Evolutionary conservation across 495 filamentous ascomycete genomes (phyloP).

Genomic region (Xylaria palmicola): DNA sequence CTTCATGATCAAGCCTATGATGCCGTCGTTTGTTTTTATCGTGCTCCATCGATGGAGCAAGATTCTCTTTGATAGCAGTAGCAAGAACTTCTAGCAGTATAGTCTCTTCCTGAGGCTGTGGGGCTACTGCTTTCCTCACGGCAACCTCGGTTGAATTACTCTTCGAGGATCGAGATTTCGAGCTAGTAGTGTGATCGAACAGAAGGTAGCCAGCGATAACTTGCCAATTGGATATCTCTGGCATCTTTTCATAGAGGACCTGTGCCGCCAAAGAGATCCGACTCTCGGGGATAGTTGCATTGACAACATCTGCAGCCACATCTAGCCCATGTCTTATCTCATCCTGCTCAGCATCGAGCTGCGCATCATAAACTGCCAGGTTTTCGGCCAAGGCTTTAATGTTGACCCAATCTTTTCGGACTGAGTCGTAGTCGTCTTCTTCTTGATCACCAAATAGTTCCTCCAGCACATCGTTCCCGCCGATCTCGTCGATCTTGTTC

Average conservation of each 20-base stretch:
- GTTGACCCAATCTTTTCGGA: conserved; percentile 80
- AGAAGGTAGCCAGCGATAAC: conserved; percentile 84
- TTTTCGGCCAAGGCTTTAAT: conserved; percentile 87
- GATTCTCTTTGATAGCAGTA: conserved; percentile 66
- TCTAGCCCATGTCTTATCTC: conserved; percentile 42
- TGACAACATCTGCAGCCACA: conserved; percentile 47
- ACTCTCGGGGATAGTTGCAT: conserved; percentile 64
- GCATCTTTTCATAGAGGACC: conserved; percentile 76
- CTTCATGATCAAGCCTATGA: conserved; percentile 57
- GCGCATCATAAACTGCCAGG: conserved; percentile 71
- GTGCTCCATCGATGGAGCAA: conserved; percentile 59
- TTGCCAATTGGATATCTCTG: conserved; percentile 83
- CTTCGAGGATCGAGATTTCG: conserved; percentile 43
- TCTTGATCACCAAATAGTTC: conserved; percentile 75
- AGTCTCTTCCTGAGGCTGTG: conserved; percentile 74
- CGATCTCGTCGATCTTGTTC: conserved; percentile 76
- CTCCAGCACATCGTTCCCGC: conserved; percentile 52
- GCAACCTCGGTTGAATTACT: conserved; percentile 47
- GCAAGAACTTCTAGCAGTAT: conserved; percentile 86
- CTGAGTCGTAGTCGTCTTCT: conserved; percentile 70
- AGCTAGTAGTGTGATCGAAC: conserved; percentile 76
- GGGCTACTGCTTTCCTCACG: conserved; percentile 66
- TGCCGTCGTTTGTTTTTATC: conserved; percentile 63
- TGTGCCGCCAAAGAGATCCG: conserved; percentile 82
- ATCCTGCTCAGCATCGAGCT: conserved; percentile 46